Evolutionary conservation across 441 rosid species (phyloP), one percentile per base, ranked within the genome.

Genomic region (Populus hybrid): DNA sequence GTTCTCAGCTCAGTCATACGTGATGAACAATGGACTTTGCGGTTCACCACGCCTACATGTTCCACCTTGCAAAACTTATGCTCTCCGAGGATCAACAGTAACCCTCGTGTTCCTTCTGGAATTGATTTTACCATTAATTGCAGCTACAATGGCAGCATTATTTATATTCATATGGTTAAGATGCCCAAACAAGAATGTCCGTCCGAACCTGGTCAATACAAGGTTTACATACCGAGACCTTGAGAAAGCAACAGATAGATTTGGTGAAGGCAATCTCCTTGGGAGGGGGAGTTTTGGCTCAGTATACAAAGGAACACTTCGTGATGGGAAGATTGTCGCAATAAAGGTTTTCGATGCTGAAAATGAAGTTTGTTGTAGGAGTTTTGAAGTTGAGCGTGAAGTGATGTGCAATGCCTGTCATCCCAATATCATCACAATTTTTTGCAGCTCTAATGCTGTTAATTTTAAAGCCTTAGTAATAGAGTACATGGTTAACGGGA

Each of bases 401-500:
- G 24, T 78, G 2, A 9, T 67, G 38, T 67, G 36, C 40, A 3
- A 14, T 14, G 26, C 64, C 12, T 19, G 21, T 16, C 77, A 73
- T 9, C 67, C 18, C 16, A 73, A 79, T 68, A 19, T 79, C 2
- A 7, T 74, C 42, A 74, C 23, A 40, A 61, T 18, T 53, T 1
- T 79, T 21, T 24, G 74, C 64, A 19, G 50, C 57, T 42, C 19
- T 28, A 16, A 9, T 21, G 35, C 18, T 26, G 3, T 1, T 72
- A 53, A 67, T 9, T 74, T 79, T 21, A 68, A 72, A 69, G 73
- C 77, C 38, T 19, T 73, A 24, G 77, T 79, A 12, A 67, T 73
- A 34, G 69, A 73, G 61, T 69, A 67, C 77, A 79, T 79, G 81
- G n/a, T 74, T 6, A 74, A 79, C 11, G 81, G 81, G 21, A 79